These are phyloP conservation scores for Dactylellina parvicollis DNA, from an alignment of 2,329 filamentous ascomycete genomes.

Conservation along the genomic window DNA sequence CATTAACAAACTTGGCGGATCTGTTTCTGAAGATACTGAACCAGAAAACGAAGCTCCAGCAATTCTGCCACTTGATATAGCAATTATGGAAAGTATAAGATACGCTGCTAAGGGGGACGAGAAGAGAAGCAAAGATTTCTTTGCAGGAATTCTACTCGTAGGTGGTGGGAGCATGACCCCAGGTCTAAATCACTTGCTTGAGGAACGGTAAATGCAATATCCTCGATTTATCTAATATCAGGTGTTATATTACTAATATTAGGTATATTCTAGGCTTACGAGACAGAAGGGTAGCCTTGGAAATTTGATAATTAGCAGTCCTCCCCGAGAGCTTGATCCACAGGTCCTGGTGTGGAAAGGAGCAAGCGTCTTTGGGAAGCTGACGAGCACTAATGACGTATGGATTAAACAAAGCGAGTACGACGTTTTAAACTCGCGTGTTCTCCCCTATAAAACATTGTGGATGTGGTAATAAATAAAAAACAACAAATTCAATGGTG, in stretches of 20 bases:
- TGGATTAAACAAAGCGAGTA: conserved; percentile 92
- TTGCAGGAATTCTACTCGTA: conserved; percentile 89
- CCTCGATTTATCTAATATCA: conserved; percentile 57
- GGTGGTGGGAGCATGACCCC: conserved; percentile 84
- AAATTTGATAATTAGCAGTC: conserved; percentile 73
- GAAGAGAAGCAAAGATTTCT: conserved; percentile 88
- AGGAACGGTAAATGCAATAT: conserved; percentile 81
- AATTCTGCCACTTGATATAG: conserved; percentile 82
- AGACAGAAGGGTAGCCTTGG: conserved; percentile 68
- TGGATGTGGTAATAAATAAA: conserved; percentile 70
- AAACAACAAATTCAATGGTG: not conserved
- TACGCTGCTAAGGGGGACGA: conserved; percentile 89
- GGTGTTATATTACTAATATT: conserved; percentile 66
- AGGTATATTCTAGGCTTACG: conserved; percentile 58
- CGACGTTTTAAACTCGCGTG: conserved; percentile 81
- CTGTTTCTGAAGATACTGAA: conserved; percentile 55
- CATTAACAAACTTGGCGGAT: conserved; percentile 55
- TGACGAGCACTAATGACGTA: conserved; percentile 86
- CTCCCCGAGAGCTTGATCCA: conserved; percentile 92
- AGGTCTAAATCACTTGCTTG: conserved; percentile 81
- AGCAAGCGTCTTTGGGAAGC: conserved; percentile 91
- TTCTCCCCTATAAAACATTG: conserved; percentile 83
- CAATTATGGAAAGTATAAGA: conserved; percentile 87
- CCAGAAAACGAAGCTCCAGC: conserved; percentile 77
- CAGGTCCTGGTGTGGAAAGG: conserved; percentile 99